These are phyloP conservation scores for Bruguiera hainesii DNA, from an alignment of 441 rosid genomes.

Conservation along the genomic window DNA sequence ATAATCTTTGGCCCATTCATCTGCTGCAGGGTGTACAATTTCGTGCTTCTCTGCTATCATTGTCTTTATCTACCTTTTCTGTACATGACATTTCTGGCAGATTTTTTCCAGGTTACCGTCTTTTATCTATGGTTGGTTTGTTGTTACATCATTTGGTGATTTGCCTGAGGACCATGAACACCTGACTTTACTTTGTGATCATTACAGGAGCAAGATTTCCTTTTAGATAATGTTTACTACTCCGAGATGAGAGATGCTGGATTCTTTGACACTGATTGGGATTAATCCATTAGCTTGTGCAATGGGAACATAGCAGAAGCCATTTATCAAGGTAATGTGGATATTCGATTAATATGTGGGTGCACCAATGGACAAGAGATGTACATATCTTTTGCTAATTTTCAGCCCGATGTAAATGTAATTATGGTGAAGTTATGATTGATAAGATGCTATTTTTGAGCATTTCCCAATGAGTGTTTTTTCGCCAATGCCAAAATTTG, in stretches of 20 bases:
- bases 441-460: too few species aligned
- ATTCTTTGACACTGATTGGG: slow-evolving; percentile 61
- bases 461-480: too few species aligned
- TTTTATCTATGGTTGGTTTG: not conserved
- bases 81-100: slow-evolving; percentile 47
- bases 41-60: slow-evolving; percentile 41
- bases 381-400: too few species aligned
- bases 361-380: too few species aligned
- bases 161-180: not conserved
- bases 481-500: too few species aligned
- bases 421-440: too few species aligned
- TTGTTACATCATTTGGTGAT: not conserved
- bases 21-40: slow-evolving; percentile 44
- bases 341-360: too few species aligned
- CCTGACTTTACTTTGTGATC: slow-evolving; percentile 4
- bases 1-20: not conserved
- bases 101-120: slow-evolving; percentile 47
- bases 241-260: slow-evolving; percentile 64
- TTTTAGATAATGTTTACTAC: slow-evolving; percentile 53
- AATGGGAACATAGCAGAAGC: not conserved
- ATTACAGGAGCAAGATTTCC: slow-evolving; percentile 50
- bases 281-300: slow-evolving; percentile 18
- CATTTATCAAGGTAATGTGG: not conserved
- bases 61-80: slow-evolving; percentile 48
- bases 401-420: too few species aligned